phyloP scores from a whole-genome alignment of 2,329 filamentous ascomycete genomes.

The Colletotrichum sp. region DNA sequence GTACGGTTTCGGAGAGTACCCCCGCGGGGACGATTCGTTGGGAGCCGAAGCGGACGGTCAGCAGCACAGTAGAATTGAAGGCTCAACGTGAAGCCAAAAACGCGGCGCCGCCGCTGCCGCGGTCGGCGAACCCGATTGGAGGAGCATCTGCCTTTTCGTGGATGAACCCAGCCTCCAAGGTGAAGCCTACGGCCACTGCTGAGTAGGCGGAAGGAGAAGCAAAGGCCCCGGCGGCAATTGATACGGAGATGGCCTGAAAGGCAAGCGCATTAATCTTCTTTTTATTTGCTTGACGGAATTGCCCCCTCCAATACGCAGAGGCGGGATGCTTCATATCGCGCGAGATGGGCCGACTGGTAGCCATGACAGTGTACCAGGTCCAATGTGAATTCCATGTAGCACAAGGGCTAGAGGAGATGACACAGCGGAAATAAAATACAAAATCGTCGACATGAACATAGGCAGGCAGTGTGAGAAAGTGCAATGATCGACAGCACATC shows the following conservation, averaged over 20 bases:
- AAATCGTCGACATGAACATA: neutral
- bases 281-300: slow-evolving; percentile 13
- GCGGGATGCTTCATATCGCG: slow-evolving; percentile 5
- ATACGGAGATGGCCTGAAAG: neutral
- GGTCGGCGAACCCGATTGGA: slow-evolving; percentile 81
- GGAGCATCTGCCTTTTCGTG: slow-evolving; percentile 94
- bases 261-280: slow-evolving; percentile 14
- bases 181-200: slow-evolving; percentile 37
- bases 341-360: slow-evolving; percentile 4
- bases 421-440: slow-evolving; percentile 2
- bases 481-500: neutral
- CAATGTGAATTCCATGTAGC: neutral
- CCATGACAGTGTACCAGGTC: slow-evolving; percentile 11
- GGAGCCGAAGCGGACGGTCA: slow-evolving; percentile 58
- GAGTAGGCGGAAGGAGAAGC: slow-evolving; percentile 11
- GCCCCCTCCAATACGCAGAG: neutral
- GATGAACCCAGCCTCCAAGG: slow-evolving; percentile 68
- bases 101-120: slow-evolving; percentile 47
- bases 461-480: neutral
- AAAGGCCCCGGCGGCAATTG: slow-evolving; percentile 10
- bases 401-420: slow-evolving; percentile 1
- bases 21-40: slow-evolving; percentile 50
- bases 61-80: slow-evolving; percentile 35
- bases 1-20: slow-evolving; percentile 59
- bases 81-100: slow-evolving; percentile 33